Percentiles rank a stretch among this genome's conserved stretches.
Conservation (phyloP, 139 green algal genomes). For the Choricystis sp. region DNA sequence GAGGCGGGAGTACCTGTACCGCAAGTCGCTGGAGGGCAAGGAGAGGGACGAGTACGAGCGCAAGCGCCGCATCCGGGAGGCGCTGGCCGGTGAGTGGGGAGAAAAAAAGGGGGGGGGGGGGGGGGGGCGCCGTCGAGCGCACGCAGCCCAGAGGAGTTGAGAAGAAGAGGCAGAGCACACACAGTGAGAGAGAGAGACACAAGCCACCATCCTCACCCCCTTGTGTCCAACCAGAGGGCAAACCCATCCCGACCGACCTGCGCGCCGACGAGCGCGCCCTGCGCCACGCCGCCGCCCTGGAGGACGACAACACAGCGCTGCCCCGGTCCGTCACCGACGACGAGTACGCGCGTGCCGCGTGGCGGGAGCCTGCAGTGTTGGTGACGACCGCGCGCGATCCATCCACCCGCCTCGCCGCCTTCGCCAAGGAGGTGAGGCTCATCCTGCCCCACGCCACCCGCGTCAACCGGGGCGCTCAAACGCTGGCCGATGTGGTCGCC, state of each 20-base stretch:
- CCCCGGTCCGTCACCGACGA: constrained; percentile 80
- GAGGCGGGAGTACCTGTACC: constrained; percentile 88
- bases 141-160: too few relatives aligned
- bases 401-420: constrained; percentile 70
- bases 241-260: constrained; percentile 90
- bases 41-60: constrained; percentile 81
- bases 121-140: too few relatives aligned
- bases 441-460: constrained; percentile 80
- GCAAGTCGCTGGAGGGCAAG: constrained; percentile 91
- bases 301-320: constrained; percentile 93
- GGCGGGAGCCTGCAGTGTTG: constrained; percentile 78
- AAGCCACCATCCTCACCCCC: neutral
- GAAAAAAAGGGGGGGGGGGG: too few relatives aligned
- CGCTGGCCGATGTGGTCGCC: constrained; percentile 80
- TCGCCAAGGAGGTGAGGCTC: constrained; percentile 95
- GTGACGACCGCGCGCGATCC: constrained; percentile 90
- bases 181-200: too few relatives aligned
- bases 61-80: constrained; percentile 75
- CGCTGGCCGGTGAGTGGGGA: constrained; percentile 62
- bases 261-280: constrained; percentile 57
- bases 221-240: constrained; percentile 63
- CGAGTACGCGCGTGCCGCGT: constrained; percentile 82
- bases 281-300: constrained; percentile 66
- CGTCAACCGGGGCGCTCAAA: constrained; percentile 73
- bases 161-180: too few relatives aligned